Percentiles rank a stretch among this genome's conserved stretches.
Evolutionary conservation across 1,284 basidiomycete species (phyloP).

Genomic region (Wolfiporia cocos): DNA sequence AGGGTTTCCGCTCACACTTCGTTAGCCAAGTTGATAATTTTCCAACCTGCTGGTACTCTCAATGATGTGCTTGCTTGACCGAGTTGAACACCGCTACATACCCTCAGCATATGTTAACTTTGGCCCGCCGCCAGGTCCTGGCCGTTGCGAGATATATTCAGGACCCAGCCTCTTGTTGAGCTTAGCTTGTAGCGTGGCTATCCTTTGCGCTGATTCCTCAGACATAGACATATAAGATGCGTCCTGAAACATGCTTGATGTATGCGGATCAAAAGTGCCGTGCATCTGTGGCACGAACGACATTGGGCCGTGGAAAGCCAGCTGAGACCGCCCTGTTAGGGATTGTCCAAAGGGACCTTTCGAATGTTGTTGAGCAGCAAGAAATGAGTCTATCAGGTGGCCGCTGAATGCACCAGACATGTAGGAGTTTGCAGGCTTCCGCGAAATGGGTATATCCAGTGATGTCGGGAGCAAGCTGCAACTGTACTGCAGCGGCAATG

Average conservation of each 20-base stretch:
- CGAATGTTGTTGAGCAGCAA: constrained; percentile 23
- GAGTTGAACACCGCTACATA: background rate
- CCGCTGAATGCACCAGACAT: constrained; percentile 47
- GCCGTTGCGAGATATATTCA: constrained; percentile 87
- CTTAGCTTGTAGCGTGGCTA: constrained; percentile 76
- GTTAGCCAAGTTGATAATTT: constrained; percentile 93
- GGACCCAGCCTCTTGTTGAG: constrained; percentile 88
- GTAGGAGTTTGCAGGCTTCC: too few species aligned
- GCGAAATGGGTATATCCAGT: too few species aligned
- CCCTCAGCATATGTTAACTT: constrained; percentile 94
- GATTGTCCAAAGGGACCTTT: constrained; percentile 29
- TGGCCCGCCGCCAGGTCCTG: constrained; percentile 79
- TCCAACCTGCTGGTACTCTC: constrained; percentile 55
- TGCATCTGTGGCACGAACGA: constrained; percentile 54
- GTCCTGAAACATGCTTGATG: constrained; percentile 13
- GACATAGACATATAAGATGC: constrained; percentile 39
- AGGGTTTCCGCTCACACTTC: constrained; percentile 58
- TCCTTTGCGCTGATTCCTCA: constrained; percentile 53
- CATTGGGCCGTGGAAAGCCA: constrained; percentile 47
- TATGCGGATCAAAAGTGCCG: constrained; percentile 28
- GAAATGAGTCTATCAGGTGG: constrained; percentile 39
- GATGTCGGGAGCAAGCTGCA: too few species aligned
- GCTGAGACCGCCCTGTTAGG: constrained; percentile 14
- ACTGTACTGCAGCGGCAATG: too few species aligned
- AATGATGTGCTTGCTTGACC: background rate